Evolutionary conservation across 2,329 filamentous ascomycete species (phyloP).

Genomic region (Neopestalotiopsis sp.): DNA sequence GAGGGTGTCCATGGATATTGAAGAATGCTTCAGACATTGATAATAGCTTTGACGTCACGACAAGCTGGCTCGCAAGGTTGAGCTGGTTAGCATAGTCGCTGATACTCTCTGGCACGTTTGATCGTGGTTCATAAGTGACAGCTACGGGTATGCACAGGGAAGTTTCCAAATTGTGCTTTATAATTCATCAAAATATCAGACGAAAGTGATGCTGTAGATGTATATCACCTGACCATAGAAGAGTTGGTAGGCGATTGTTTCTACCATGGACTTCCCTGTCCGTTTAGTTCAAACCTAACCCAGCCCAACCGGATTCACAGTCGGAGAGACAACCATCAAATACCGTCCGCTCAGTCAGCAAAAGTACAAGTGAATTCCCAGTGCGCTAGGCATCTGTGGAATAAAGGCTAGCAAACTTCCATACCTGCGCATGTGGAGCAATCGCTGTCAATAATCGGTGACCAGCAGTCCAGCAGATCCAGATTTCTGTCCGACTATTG

Average conservation of each 20-base stretch:
- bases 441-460: neutral
- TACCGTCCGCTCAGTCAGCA: neutral
- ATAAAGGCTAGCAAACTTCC: neutral
- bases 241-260: neutral
- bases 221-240: neutral
- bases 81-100: neutral
- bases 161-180: neutral
- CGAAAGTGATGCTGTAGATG: neutral
- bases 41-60: neutral
- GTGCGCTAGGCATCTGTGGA: no score
- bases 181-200: neutral
- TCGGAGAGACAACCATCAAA: neutral
- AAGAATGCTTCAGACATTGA: neutral
- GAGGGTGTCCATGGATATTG: neutral
- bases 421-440: neutral
- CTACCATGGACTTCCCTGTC: neutral
- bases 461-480: neutral
- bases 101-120: neutral
- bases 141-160: neutral
- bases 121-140: neutral
- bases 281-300: neutral
- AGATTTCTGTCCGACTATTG: neutral
- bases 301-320: neutral
- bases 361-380: neutral
- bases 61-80: neutral